Base-by-base conservation (phyloP, 345 rosid genomes). In the Corymbia maculata region DNA sequence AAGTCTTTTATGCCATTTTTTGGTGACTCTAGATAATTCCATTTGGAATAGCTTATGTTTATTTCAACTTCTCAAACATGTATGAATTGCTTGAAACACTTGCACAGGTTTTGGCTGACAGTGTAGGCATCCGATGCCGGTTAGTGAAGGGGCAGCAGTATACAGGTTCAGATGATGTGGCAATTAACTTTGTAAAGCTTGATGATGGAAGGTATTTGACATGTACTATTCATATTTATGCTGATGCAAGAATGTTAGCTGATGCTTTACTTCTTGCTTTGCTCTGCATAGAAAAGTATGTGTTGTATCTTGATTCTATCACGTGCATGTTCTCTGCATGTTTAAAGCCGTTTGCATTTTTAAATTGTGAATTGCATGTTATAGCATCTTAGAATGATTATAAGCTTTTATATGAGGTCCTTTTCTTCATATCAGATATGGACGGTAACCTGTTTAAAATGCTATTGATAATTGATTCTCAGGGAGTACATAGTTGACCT, bases 401-500 rank as follows among this genome's bases (percentile, higher is more conserved):
- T 36, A 75, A 36, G 82, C 49, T 17, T 75, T 42, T 42, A 75
- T 75, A 75, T 2, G 82, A 75, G 82, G 82, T 75, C 82, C 80
- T 75, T 75, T 53, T 32, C 68, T 59, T 32, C 57, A 52, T 52
- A 85, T 85, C 26, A 75, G 9, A 28, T 85, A 52, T 85, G 68
- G 64, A 85, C 10, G 45, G 44, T 57, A 87, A 89, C 82, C 22
- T 61, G 85, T 52, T 86, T 86, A 86, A 88, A 86, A 87, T 79
- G 88, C 86, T 87, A 89, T 89, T 68, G 53, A 52, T 90, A 51
- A 89, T 90, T 91, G 90, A 89, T 90, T 92, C 94, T 90, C 97
- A 97, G 99, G 97, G 99, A 97, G 95, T 95, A 96, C 93, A 97
- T 97, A 84, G 95, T 97, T 90, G 99, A 97, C 90, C 95, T 97